Evolutionary conservation across 331 rosid genomes (phyloP).

Genomic region (Phaseolus coccineus): DNA sequence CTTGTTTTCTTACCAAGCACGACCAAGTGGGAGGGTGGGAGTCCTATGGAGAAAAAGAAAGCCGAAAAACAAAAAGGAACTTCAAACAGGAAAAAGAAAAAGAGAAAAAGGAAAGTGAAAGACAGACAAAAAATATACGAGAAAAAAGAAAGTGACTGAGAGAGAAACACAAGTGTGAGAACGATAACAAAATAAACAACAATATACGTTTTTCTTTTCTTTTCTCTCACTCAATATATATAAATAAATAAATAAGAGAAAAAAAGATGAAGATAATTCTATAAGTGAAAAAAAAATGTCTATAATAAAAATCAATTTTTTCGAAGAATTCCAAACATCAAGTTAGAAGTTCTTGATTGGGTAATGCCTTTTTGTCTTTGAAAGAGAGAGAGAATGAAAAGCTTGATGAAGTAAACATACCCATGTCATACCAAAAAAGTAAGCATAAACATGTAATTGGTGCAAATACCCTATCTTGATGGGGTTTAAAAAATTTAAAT

Average conservation of each 20-base stretch:
- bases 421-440: too few species aligned
- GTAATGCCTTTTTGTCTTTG: neutral
- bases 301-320: too few species aligned
- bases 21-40: constrained; percentile 52
- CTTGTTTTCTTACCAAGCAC: constrained; percentile 44
- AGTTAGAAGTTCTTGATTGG: neutral
- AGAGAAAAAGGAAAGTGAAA: constrained; percentile 52
- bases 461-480: too few species aligned
- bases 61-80: constrained; percentile 71
- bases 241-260: constrained; percentile 4
- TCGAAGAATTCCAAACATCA: neutral
- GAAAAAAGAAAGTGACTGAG: constrained; percentile 7
- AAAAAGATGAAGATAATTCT: neutral
- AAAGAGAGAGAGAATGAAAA: neutral
- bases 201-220: neutral
- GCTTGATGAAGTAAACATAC: neutral
- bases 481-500: too few species aligned
- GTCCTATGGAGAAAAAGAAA: constrained; percentile 58
- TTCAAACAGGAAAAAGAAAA: constrained; percentile 70
- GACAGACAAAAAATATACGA: constrained; percentile 41
- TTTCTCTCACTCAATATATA: constrained; percentile 41
- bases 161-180: constrained; percentile 40
- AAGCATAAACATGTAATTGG: too few species aligned
- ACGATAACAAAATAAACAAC: constrained; percentile 23
- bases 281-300: too few species aligned